Evolutionary conservation across 148 eudicot species (phyloP), one percentile per base, ranked within the genome.

Genomic region (Talinum fruticosum): DNA sequence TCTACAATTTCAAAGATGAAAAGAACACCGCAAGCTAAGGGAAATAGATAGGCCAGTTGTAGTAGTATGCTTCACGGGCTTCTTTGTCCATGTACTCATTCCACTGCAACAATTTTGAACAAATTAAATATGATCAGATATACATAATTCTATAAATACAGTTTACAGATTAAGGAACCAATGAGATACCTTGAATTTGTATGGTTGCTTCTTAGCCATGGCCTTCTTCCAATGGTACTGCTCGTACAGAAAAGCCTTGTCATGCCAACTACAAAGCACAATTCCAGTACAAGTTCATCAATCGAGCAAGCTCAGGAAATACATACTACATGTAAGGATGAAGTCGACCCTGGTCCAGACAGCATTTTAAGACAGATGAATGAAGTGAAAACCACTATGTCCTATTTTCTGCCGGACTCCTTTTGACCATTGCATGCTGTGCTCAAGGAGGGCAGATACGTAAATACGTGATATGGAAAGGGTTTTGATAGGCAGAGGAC

Each of bases 171-270:
- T 37, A 66, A 41, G 44, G 19, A 30, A 32, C 21, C 34, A 70
- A 71, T 38, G 51, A 1, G 33, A 36, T 83, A 92, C 95, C 98
- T 82, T 81, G 78, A 94, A 94, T 75, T 90, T 84, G 65, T 94
- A 92, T 1, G 89, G 92, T 74, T 92, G 83, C 34, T 86, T 87
- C 86, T 92, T 88, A 29, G 73, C 79, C 82, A 87, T 76, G 15
- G 98, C 97, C 82, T 94, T 90, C 89, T 89, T 92, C 98, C 98
- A 94, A 78, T 94, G 98, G 80, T 92, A 71, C 21, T 94, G 97
- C 84, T 94, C 98, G 79, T 85, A 86, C 59, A 90, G 62, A 95
- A 94, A 90, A 73, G 97, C 97, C 76, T 88, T 89, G 82, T 94
- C 98, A 83, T 94, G 98, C 96, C 97, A 94, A 70, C 97, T 94